Conservation (phyloP, 352 stramenopile genomes). For the Pythium folliculosum region DNA sequence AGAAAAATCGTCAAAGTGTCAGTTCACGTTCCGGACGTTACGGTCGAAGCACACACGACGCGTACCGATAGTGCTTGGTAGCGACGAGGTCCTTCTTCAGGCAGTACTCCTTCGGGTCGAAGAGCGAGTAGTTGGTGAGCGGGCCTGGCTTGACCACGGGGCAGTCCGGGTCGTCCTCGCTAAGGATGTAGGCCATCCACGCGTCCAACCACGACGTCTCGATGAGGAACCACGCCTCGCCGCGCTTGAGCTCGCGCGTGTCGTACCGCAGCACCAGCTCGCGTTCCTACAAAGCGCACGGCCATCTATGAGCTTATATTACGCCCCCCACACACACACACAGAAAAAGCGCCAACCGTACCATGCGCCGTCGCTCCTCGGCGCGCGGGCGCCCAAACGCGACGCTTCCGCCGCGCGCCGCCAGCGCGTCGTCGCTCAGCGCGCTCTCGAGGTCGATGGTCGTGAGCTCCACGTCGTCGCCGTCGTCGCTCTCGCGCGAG, state of each 20-base stretch:
- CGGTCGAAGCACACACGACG: not conserved
- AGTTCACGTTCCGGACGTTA: not conserved
- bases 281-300: constrained; percentile 38
- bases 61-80: constrained; percentile 72
- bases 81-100: constrained; percentile 56
- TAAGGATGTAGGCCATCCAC: constrained; percentile 81
- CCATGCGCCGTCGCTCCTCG: constrained; percentile 32
- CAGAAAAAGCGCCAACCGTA: not conserved
- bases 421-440: constrained; percentile 13
- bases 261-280: constrained; percentile 73
- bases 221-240: constrained; percentile 80
- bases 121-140: constrained; percentile 73
- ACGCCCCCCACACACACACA: not conserved
- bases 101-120: constrained; percentile 69
- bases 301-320: not conserved
- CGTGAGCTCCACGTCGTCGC: constrained; percentile 24
- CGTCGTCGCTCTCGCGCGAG: constrained; percentile 19
- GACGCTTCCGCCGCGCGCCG: constrained; percentile 1
- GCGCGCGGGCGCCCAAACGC: constrained; percentile 30
- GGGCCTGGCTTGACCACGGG: constrained; percentile 52
- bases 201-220: constrained; percentile 78
- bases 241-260: constrained; percentile 57
- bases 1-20: not conserved
- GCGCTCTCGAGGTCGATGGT: constrained; percentile 33
- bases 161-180: constrained; percentile 57